Evolutionary conservation across 1,139 yeast species (phyloP), one percentile per base, ranked within the genome.

Genomic region (Lodderomyces beijingensis): DNA sequence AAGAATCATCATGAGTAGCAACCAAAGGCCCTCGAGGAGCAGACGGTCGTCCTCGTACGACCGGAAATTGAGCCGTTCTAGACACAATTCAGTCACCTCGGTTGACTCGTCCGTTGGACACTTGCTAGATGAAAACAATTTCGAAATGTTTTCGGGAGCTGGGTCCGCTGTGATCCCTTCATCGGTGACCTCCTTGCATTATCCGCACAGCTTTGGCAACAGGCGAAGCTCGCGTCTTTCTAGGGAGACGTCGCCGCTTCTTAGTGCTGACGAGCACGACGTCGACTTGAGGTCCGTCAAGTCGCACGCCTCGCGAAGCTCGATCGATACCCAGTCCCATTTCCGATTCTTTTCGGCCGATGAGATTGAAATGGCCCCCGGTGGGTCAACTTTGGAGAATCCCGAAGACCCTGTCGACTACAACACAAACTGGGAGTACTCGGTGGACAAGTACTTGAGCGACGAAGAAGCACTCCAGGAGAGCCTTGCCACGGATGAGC

Each of bases 141-240:
- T 72, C 29, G 96, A 89, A 55, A 80, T 87, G 62, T 89, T 74
- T 57, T 81, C 94, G 4, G 97, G 97, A 25, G 96, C 95, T 1
- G 86, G 87, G 0, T 78, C 89, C 4, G 95, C 85, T 47, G 77
- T 86, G 25, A 79, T 89, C 27, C 97, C 98, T 1, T 83, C 95
- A 16, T 85, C 96, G 1, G 83, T 87, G 44, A 77, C 94, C 1
- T 77, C 95, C 1, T 85, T 89, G 53, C 96, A 87, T 52, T 93
- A 85, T 47, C 71, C 74, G 5, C 79, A 74, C 59, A 74, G 62
- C 41, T 67, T 71, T 44, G 64, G 65, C 0, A 45, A 49, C 29
- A 45, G 46, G 37, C 53, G 59, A 50, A 57, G 42, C 16, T 49
- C 53, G 22, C 46, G 32, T 11, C 39, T 49, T 9, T 57, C 64